Evolutionary conservation across 2,329 filamentous ascomycete species (phyloP), one percentile per base, ranked within the genome.

Genomic region (Drechslerella coelobrocha): DNA sequence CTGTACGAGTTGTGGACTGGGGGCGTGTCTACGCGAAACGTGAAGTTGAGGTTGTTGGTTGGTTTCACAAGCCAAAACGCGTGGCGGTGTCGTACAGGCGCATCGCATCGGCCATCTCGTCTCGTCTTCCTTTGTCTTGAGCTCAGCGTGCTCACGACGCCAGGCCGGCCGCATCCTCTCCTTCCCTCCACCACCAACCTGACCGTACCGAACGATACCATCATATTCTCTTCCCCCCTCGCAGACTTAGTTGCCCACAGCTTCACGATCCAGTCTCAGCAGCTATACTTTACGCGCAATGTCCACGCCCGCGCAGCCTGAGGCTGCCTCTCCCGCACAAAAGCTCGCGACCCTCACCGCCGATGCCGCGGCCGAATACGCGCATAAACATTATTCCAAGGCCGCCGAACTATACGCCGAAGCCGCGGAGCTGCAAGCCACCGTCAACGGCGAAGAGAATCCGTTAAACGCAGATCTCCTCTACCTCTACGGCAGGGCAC

Each of bases 391-490:
- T 79, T 96, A 92, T 79, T 86, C 89, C 59, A 88, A 88, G 52
- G 92, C 94, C 8, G 86, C 91, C 62, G 93, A 97, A 77, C 82
- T 92, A 73, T 97, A 92, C 81, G 92, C 92, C 45, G 86, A 88
- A 77, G 94, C 94, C 29, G 91, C 91, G 61, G 90, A 95, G 78
- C 84, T 97, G 72, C 94, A 99, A 80, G 91, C 90, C 65, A 86
- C 91, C 78, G 83, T 97, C 78, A 94, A 97, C 78, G 94, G 93
- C 79, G 94, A 97, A 80, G 61, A 73, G 19, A 74, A 75, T 39
- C 87, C 90, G 2, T 88, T 91, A 65, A 99, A 99, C 76, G 93
- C 92, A 54, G 93, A 97, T 78, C 86, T 99, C 50, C 86, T 97
- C 19, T 99, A 96, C 79, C 86, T 92, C 73, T 99, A 99, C 80